phyloP scores from a whole-genome alignment of 1,139 yeast species.

The Protomyces inundatus region DNA sequence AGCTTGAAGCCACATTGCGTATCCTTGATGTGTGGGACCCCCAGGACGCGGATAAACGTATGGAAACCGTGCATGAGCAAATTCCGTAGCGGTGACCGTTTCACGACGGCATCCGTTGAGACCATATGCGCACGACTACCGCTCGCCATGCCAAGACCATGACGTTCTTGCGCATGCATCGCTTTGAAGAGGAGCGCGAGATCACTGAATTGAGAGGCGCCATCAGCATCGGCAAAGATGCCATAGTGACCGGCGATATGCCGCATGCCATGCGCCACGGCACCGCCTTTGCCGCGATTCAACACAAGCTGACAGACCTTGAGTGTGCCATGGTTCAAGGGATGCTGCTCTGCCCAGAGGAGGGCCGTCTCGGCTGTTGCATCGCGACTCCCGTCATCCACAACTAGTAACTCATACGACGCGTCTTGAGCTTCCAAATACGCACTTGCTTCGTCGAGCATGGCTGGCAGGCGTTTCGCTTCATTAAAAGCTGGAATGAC shows the following conservation, averaged over 20 bases:
- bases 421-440: slow-evolving; percentile 43
- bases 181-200: slow-evolving; percentile 50
- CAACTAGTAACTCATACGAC: slow-evolving; percentile 69
- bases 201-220: slow-evolving; percentile 82
- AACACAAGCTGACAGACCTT: slow-evolving; percentile 61
- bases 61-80: slow-evolving; percentile 91
- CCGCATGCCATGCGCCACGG: slow-evolving; percentile 88
- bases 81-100: slow-evolving; percentile 80
- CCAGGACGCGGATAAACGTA: slow-evolving; percentile 76
- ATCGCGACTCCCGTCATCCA: slow-evolving; percentile 89
- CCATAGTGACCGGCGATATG: slow-evolving; percentile 67
- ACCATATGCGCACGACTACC: slow-evolving; percentile 98
- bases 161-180: slow-evolving; percentile 40
- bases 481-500: slow-evolving; percentile 93
- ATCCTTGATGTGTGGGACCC: slow-evolving; percentile 78
- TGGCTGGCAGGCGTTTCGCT: slow-evolving; percentile 59
- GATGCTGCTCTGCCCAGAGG: slow-evolving; percentile 51
- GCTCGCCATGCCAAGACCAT: slow-evolving; percentile 59
- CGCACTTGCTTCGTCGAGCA: slow-evolving; percentile 72
- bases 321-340: slow-evolving; percentile 54
- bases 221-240: slow-evolving; percentile 95
- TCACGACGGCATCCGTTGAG: slow-evolving; percentile 90
- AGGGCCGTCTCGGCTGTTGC: slow-evolving; percentile 72
- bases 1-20: slow-evolving; percentile 97
- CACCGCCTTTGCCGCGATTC: slow-evolving; percentile 97